These are phyloP conservation scores for Calocybe indica DNA, from an alignment of 768 basidiomycete species.

Conservation along the genomic window DNA sequence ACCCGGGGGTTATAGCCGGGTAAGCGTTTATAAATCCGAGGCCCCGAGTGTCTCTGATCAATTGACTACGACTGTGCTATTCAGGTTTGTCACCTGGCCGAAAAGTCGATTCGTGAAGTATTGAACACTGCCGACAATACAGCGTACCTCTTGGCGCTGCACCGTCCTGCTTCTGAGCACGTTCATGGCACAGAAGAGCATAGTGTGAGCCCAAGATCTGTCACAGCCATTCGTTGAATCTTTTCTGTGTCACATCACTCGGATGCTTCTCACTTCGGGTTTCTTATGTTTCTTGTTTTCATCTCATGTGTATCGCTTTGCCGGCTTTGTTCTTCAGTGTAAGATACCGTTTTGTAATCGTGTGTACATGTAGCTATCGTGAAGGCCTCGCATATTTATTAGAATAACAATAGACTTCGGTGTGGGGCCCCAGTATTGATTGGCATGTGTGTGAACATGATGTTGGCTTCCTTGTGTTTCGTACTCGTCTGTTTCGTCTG, in stretches of 20 bases:
- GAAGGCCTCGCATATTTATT: too few species aligned
- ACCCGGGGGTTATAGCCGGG: constrained; percentile 45
- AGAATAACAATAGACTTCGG: too few species aligned
- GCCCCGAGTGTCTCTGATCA: neutral
- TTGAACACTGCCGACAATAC: constrained; percentile 67
- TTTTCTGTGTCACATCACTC: neutral
- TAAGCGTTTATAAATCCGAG: constrained; percentile 16
- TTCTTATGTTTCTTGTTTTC: constrained; percentile 2
- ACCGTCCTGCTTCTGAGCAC: constrained; percentile 29
- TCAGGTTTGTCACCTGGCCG: constrained; percentile 66
- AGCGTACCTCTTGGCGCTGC: constrained; percentile 58
- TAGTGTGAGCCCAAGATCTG: constrained; percentile 18
- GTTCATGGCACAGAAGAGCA: constrained; percentile 28
- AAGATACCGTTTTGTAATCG: constrained; percentile 10
- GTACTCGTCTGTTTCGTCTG: too few species aligned
- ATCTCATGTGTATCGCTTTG: constrained; percentile 10
- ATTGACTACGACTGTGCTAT: neutral
- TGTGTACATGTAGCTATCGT: constrained; percentile 8
- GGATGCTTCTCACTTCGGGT: neutral
- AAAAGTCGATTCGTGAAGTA: constrained; percentile 64
- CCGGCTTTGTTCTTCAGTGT: constrained; percentile 8
- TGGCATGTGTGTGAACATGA: too few species aligned
- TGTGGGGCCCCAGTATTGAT: too few species aligned
- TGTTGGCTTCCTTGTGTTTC: too few species aligned
- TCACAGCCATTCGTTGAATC: neutral